phyloP scores from a whole-genome alignment of 352 stramenopile genomes.

The Thalassiosira mediterranea region DNA sequence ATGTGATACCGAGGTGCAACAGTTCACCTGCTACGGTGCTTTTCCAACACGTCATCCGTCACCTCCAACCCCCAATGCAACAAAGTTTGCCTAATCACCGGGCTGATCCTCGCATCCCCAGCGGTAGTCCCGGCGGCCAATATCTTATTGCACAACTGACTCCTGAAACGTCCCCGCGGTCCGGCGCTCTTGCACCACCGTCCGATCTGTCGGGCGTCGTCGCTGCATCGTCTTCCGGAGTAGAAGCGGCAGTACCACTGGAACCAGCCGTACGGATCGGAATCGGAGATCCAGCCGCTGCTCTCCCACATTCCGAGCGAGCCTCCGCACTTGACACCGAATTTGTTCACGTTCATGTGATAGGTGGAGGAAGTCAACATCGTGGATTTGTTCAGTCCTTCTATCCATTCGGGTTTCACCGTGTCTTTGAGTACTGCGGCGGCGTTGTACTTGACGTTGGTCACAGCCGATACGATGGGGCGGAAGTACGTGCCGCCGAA shows the following conservation, averaged over 20 bases:
- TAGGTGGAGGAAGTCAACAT: slow-evolving; percentile 77
- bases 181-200: slow-evolving; percentile 80
- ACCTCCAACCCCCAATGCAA: slow-evolving; percentile 86
- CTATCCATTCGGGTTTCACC: slow-evolving; percentile 75
- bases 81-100: slow-evolving; percentile 85
- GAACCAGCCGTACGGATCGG: slow-evolving; percentile 87
- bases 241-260: slow-evolving; percentile 88
- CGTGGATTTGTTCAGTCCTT: slow-evolving; percentile 56
- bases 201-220: slow-evolving; percentile 81
- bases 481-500: slow-evolving; percentile 86
- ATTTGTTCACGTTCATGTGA: slow-evolving; percentile 70
- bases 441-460: slow-evolving; percentile 69
- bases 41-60: slow-evolving; percentile 67
- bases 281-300: slow-evolving; percentile 81
- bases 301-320: slow-evolving; percentile 85
- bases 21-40: slow-evolving; percentile 56
- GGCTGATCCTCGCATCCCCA: slow-evolving; percentile 74
- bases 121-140: slow-evolving; percentile 40
- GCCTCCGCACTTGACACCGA: slow-evolving; percentile 79
- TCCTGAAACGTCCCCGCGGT: slow-evolving; percentile 78
- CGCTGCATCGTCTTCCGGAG: slow-evolving; percentile 68
- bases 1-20: too few relatives aligned
- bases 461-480: slow-evolving; percentile 79
- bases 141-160: slow-evolving; percentile 85
- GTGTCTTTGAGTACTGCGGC: slow-evolving; percentile 63